Base-by-base conservation (phyloP, 179 eudicot genomes). In the Actinidia arguta region DNA sequence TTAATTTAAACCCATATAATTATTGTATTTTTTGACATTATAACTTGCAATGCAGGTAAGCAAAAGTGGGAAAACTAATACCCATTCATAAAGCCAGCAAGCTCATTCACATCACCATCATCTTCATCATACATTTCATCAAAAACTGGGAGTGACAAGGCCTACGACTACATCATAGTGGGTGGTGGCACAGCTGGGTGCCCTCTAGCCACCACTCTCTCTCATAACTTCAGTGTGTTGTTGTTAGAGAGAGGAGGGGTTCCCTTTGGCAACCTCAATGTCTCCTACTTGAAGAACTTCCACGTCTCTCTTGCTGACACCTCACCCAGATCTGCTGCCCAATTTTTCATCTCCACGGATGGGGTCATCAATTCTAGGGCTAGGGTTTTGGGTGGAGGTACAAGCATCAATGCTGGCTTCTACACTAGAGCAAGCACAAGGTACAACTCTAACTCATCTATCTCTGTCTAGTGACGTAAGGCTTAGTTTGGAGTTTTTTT, bases 181-280 rank as follows among this genome's bases (percentile, higher is more conserved):
- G 99, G 99, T 6, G 99, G 99, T 52, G 99, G 99, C 27, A 94
- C 99, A 24, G 97, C 98, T 1, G 99, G 99, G 17, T 97, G 99
- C 78, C 98, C 98, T 0, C 80, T 97, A 5, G 97, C 98, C 0
- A 88, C 98, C 4, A 97, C 99, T 0, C 84, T 97, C 5, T 97
- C 99, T 4, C 83, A 73, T 54, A 90, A 93, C 6, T 93, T 54
- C 85, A 93, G 82, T 0, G 99, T 97, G 22, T 25, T 97, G 69
- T 54, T 97, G 9, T 83, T 97, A 27, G 99, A 97, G 75, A 86
- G 99, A 83, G 99, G 99, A 46, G 99, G 94, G 0, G 91, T 88
- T 0, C 99, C 99, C 4, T 97, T 92, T 82, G 85, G 75, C 51
- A 95, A 95, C 62, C 42, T 68, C 8, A 97, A 97, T 56, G 87